These are phyloP conservation scores for Wickerhamiella domercqiae DNA, from an alignment of 805 yeast genomes.

Conservation along the genomic window DNA sequence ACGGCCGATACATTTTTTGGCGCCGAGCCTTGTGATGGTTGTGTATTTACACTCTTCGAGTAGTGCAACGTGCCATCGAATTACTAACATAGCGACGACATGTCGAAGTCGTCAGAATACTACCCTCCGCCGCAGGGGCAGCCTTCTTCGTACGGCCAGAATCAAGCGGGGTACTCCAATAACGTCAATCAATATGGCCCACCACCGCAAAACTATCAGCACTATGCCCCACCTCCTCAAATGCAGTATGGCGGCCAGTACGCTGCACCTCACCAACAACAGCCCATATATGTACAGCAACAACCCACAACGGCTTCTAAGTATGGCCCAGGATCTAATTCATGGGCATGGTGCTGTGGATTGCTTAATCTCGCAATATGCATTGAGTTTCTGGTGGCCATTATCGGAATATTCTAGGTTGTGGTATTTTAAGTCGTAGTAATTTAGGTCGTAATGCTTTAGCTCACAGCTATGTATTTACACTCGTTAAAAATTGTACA, in stretches of 20 bases:
- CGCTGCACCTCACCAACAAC: conserved; percentile 8
- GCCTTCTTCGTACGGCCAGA: conserved; percentile 7
- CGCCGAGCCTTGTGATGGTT: too few relatives aligned
- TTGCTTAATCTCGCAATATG: conserved; percentile 11
- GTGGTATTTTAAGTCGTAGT: too few relatives aligned
- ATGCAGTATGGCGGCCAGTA: conserved; percentile 5
- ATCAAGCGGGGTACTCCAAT: conserved; percentile 1
- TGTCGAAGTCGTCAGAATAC: conserved; percentile 7
- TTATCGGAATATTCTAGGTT: conserved; percentile 4
- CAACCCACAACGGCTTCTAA: conserved; percentile 1
- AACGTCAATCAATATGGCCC: background rate
- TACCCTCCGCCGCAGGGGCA: conserved; percentile 6
- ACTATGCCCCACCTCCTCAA: conserved; percentile 9
- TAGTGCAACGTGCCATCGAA: too few relatives aligned
- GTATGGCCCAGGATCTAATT: conserved; percentile 8
- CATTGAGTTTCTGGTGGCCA: conserved; percentile 7
- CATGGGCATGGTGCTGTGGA: conserved; percentile 14
- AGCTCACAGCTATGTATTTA: too few relatives aligned
- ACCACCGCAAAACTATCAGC: conserved; percentile 4
- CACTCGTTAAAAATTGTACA: too few relatives aligned
- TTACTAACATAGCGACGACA: too few relatives aligned
- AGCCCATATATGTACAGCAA: conserved; percentile 13
- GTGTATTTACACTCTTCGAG: too few relatives aligned
- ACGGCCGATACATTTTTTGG: too few relatives aligned
- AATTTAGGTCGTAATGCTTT: too few relatives aligned